These are phyloP conservation scores for Trypanosoma boissoni DNA, from an alignment of 208 protist genomes.

Conservation along the genomic window DNA sequence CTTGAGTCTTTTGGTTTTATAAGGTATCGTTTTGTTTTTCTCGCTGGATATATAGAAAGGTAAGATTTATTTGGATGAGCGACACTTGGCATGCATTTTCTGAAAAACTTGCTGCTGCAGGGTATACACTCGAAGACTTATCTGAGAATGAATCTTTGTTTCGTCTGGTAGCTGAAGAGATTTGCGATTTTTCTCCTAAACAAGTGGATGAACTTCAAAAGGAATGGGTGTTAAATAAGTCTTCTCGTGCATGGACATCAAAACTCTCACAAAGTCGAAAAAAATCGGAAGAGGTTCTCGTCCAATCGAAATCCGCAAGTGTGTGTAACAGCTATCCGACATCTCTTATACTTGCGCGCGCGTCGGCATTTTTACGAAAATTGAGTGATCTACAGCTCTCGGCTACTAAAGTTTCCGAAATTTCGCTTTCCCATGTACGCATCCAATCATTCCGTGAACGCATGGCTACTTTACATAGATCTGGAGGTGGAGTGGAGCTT, in stretches of 20 bases:
- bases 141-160: conserved; percentile 57
- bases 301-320: no score
- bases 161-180: conserved; percentile 48
- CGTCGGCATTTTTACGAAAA: conserved; percentile 3
- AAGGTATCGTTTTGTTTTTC: conserved; percentile 20
- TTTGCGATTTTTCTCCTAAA: conserved; percentile 49
- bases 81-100: conserved; percentile 47
- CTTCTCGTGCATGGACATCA: no score
- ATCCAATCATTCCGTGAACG: conserved; percentile 6
- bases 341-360: conserved; percentile 4
- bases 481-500: conserved; percentile 24
- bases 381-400: conserved; percentile 2
- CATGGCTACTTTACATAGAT: conserved; percentile 6
- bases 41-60: no score
- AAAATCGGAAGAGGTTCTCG: no score
- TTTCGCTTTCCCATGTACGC: neutral
- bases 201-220: conserved; percentile 40
- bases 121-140: conserved; percentile 62
- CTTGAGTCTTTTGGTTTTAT: no score
- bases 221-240: conserved; percentile 31
- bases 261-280: no score
- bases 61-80: conserved; percentile 36
- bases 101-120: conserved; percentile 39
- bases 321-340: neutral
- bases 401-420: conserved; percentile 8